A percentile compares a stretch with the other conserved stretches of the same genome.
These are phyloP conservation scores for Alternaria atra DNA, from an alignment of 2,329 filamentous ascomycete species.

Conservation along the genomic window DNA sequence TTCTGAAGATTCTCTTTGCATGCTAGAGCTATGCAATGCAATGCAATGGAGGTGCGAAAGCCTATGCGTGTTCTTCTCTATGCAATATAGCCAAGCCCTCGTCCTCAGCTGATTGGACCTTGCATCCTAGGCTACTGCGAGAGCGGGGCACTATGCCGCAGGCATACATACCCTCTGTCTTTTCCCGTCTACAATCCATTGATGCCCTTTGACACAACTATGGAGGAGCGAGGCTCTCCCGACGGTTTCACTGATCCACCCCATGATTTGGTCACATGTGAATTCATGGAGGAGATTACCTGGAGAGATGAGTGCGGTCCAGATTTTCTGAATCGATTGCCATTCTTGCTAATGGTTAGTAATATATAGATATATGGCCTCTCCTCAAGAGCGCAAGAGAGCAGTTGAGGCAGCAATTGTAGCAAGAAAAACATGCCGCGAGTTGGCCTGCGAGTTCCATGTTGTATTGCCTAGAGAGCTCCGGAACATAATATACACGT, in stretches of 20 bases:
- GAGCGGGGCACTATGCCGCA: not conserved
- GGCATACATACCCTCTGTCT: not conserved
- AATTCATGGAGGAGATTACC: not conserved
- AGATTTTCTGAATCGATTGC: too few species aligned
- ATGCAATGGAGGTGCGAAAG: not conserved
- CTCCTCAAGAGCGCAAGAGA: not conserved
- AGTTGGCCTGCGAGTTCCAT: not conserved
- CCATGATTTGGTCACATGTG: not conserved
- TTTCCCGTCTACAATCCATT: not conserved
- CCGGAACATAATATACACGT: not conserved
- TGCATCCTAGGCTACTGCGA: not conserved
- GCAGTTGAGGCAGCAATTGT: not conserved
- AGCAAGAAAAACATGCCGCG: not conserved
- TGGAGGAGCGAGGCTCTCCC: not conserved
- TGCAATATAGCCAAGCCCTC: slow-evolving; percentile 42
- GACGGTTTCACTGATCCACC: not conserved
- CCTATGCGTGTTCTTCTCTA: not conserved
- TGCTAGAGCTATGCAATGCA: not conserved
- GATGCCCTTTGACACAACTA: not conserved
- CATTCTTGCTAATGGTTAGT: not conserved
- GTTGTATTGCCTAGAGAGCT: not conserved
- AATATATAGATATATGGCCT: not conserved
- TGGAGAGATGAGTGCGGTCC: not conserved
- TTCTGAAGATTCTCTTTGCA: not conserved
- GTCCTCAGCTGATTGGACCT: slow-evolving; percentile 19